Evolutionary conservation across 257 asterid species (phyloP), one percentile per base, ranked within the genome.

Genomic region (Capsicum rhomboideum): DNA sequence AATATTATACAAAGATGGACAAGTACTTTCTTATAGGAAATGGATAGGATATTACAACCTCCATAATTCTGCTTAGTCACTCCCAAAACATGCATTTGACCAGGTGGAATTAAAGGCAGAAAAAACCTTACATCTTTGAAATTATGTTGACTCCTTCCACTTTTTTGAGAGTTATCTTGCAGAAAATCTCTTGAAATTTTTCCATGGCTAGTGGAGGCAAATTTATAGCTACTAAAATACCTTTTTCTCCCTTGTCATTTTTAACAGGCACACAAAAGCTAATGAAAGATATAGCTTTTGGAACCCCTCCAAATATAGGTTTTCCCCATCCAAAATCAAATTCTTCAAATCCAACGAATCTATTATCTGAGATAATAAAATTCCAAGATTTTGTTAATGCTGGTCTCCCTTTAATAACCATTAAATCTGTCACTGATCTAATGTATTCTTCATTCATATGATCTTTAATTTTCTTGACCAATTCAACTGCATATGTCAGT

Each of bases 351-450:
- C 84, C 79, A 42, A 7, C 42, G 23, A 6, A 21, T 10, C 63
- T 50, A 78, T 50, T 78, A 21, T 78, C 82, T 11, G 79, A 64
- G 44, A 63, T 31, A 2, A 71, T 4, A 14, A 42, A 84, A 17
- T 21, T 84, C 86, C 83, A 42, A 13, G 21, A 14, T 29, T 31
- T n/a, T 12, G 68, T 16, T 13, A 46, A 84, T 13, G 52, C 63
- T 1, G 86, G 86, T 23, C 86, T 40, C 6, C 78, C 82, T 44
- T 68, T 84, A 21, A 80, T 58, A 1, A 67, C 88, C 82, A 86
- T 83, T 4, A 86, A 21, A 34, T 86, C 84, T 0, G 79, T 59
- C 44, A 79, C 50, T 29, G 88, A 86, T 63, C 49, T 56, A 10
- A 83, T 29, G 49, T 83, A 86, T 64, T 86, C 88, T 20, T 79